Evolutionary conservation across 106 monocot species (phyloP), one percentile per base, ranked within the genome.

Genomic region (Acorus calamus): DNA sequence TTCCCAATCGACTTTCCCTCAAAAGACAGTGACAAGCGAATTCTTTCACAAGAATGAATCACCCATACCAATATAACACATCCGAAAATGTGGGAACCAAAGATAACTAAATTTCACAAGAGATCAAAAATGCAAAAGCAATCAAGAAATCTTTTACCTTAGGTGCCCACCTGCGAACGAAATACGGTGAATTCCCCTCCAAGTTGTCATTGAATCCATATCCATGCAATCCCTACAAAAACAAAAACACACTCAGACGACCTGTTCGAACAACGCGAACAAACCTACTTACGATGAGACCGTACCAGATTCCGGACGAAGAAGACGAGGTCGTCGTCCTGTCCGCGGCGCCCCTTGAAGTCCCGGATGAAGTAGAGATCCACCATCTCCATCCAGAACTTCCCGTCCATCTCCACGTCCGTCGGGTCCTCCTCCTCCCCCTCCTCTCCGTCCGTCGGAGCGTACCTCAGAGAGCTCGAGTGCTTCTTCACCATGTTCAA

Each of bases 251-350:
- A 11, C 6, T 46, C 55, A 14, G 8, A 69, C 43, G 66, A 7
- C 6, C 13, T 3, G 8, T 12, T 8, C 52, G 47, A 56, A 12
- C 56, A 56, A 53, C 13, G 6, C n/a, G 6, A 44, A 11, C 5
- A 66, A 41, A n/a, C 4, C 5, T 4, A 41, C 44, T 14, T 6
- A 14, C 42, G 46, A 55, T 53, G 8, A 52, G 44, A 55, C 28
- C 28, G 28, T 77, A 96, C 94, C 86, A 69, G 82, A 42, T 82
- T 77, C 70, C 76, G 82, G 64, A 96, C 96, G 58, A 96, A 96
- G 74, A 91, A 96, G 3, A 96, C 63, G 45, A 96, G 84, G 59
- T 96, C 96, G 74, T 96, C 94, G n/a, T 91, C 87, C 50, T 83
- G 28, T 28, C 28, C 28, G 28, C 28, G 66, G 7, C 76, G 64